Evolutionary conservation across 164 flowering plant species (phyloP), one percentile per base, ranked within the genome.

Genomic region (Buxus sempervirens): DNA sequence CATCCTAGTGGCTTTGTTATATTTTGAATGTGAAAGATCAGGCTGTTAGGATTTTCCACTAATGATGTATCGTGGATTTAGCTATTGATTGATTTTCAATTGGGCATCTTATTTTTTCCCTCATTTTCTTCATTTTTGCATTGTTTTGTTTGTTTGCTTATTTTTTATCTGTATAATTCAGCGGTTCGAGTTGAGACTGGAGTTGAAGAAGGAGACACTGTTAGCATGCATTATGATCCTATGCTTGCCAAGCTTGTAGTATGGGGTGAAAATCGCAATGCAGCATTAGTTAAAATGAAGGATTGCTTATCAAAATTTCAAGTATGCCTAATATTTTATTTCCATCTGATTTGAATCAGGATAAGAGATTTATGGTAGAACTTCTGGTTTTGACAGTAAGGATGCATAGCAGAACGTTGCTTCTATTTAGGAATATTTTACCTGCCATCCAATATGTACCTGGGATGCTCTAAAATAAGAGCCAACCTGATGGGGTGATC

Each of bases 241-340:
- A 95, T 95, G 99, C 92, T 95, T 75, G 99, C 99, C 41, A 95
- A 95, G 83, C 98, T 95, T 78, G 97, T 95, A 42, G 98, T 92
- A 13, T 84, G 90, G 92, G 99, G 97, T 76, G 90, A 84, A 82
- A 84, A 83, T 69, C 91, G 98, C 28, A 68, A 75, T 72, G 82
- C 90, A n/a, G 99, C 99, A 55, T 78, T 95, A 70, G 79, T 89
- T 48, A 95, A 92, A 79, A 59, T 95, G 84, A 92, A 82, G 79
- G 90, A 92, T 67, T 82, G 93, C 78, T 74, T 95, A 68, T 82
- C 89, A 19, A 84, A 86, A 56, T 95, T 95, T 84, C 91, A 88
- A 98, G 99, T 91, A 80, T 53, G 20, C 58, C 54, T 49, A 18
- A 53, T 59, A 12, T n/a, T 41, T 22, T 21, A 57, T 21, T 62